Conservation (phyloP, 257 asterid species). For the Nicotiana otophora region DNA sequence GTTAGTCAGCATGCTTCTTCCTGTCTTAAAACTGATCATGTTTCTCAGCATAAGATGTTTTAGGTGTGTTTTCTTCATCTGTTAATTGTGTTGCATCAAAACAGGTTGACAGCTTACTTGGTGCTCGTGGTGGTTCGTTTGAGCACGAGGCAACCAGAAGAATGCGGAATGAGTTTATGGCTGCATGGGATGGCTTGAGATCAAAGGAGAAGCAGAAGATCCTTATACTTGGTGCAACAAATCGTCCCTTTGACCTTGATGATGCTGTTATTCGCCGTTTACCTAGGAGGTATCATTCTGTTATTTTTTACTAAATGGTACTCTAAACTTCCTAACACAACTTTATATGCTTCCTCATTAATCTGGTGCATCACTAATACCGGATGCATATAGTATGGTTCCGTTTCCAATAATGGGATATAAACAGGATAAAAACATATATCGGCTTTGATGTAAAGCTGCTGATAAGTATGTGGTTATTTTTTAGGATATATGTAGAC, state of each 20-base stretch:
- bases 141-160: slow-evolving; percentile 99
- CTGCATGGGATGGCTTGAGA: slow-evolving; percentile 99
- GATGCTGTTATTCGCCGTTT: slow-evolving; percentile 99
- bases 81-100: slow-evolving; percentile 18
- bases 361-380: not conserved
- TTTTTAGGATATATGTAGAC: slow-evolving; percentile 79
- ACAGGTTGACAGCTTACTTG: slow-evolving; percentile 98
- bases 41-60: not conserved
- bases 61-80: not conserved
- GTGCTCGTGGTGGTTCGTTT: slow-evolving; percentile 95
- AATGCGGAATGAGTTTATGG: slow-evolving; percentile 98
- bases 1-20: not conserved
- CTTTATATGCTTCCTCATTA: slow-evolving; percentile 1
- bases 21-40: slow-evolving; percentile 1
- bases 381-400: not conserved
- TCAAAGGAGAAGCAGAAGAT: slow-evolving; percentile 91
- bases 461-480: slow-evolving; percentile 16
- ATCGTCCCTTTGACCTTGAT: slow-evolving; percentile 98
- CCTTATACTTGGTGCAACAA: slow-evolving; percentile 97
- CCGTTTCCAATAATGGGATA: not conserved
- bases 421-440: not conserved
- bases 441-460: slow-evolving; percentile 5
- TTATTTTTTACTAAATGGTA: not conserved
- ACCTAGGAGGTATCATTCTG: slow-evolving; percentile 69
- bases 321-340: not conserved